Base-by-base conservation (phyloP, 169 alveolate species). In the Neospora caninum region DNA sequence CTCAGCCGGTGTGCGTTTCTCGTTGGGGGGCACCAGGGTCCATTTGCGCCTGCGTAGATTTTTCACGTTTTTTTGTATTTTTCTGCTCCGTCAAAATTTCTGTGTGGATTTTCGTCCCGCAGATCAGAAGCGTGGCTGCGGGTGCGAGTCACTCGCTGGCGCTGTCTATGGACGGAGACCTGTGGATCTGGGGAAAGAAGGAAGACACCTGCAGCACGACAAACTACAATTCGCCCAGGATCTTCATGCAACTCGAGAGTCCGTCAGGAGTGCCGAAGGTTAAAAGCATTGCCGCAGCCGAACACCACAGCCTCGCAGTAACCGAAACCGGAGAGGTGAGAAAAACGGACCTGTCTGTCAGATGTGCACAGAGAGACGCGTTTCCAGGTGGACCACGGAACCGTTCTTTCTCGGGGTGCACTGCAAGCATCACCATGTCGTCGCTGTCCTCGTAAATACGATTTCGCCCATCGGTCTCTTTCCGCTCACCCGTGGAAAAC, bases 171-270 rank as follows among this genome's bases (percentile, higher is more conserved):
- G 88, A 49, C 16, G 96, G 96, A 29, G 97, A 95, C 27, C 38
- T 95, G 22, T 96, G 96, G 95, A 91, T 95, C 31, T 96, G 97
- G 97, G 97, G 97, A 7, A 70, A 91, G 29, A 94, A 70, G 29
- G 95, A 91, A 0, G 54, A 49, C 13, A 70, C 95, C 0, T 89
- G 95, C 88, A 43, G 91, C 34, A 84, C 80, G 2, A 69, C 87
- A 43, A 88, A 95, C 49, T 54, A 93, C 22, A 49, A 67, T 16
- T 31, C 83, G 9, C 97, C 97, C 1, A 69, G 58, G 80, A 43
- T 94, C 39, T 94, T 95, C 92, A 78, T 93, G 38, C 94, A 94
- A 38, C 67, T 95, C n/a, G 96, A 95, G 64, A 91, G 96, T 20
- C 95, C 94, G 2, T 43, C 94, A 45, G 96, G 96, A 0, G 95